phyloP scores from a whole-genome alignment of 495 filamentous ascomycete species.

The Tuber microsphaerosporum region DNA sequence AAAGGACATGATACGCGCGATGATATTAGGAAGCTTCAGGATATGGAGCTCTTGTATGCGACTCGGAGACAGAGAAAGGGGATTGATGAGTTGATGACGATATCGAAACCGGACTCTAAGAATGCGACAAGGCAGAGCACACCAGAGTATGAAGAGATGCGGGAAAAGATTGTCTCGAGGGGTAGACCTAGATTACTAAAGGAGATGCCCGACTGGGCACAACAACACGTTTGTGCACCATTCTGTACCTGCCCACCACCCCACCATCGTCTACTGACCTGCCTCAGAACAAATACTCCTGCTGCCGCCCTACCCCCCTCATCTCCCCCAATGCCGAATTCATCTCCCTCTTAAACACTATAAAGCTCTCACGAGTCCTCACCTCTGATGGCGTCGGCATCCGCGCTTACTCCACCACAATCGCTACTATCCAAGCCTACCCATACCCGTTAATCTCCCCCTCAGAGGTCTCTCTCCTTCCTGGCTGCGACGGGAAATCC shows the following conservation, averaged over 20 bases:
- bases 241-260: slow-evolving; percentile 47
- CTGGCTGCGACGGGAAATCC: slow-evolving; percentile 76
- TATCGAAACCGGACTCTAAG: slow-evolving; percentile 3
- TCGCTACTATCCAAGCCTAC: slow-evolving; percentile 77
- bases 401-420: slow-evolving; percentile 80
- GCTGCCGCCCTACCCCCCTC: slow-evolving; percentile 66
- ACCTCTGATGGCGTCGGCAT: slow-evolving; percentile 69
- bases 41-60: neutral
- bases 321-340: slow-evolving; percentile 69
- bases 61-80: slow-evolving; percentile 12
- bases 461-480: slow-evolving; percentile 61
- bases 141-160: slow-evolving; percentile 21
- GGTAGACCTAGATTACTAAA: neutral
- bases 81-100: slow-evolving; percentile 15
- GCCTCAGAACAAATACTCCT: slow-evolving; percentile 68
- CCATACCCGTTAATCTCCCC: slow-evolving; percentile 54
- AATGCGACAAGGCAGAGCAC: slow-evolving; percentile 13
- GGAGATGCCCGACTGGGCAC: slow-evolving; percentile 49
- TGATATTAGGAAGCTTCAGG: slow-evolving; percentile 2
- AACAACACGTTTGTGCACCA: slow-evolving; percentile 43
- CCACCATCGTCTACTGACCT: slow-evolving; percentile 65
- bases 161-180: slow-evolving; percentile 11
- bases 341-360: slow-evolving; percentile 65
- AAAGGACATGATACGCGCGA: neutral
- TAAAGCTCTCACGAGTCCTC: slow-evolving; percentile 63